Conservation (phyloP, 1,284 basidiomycete genomes). For the Cryptococcus floricola region DNA sequence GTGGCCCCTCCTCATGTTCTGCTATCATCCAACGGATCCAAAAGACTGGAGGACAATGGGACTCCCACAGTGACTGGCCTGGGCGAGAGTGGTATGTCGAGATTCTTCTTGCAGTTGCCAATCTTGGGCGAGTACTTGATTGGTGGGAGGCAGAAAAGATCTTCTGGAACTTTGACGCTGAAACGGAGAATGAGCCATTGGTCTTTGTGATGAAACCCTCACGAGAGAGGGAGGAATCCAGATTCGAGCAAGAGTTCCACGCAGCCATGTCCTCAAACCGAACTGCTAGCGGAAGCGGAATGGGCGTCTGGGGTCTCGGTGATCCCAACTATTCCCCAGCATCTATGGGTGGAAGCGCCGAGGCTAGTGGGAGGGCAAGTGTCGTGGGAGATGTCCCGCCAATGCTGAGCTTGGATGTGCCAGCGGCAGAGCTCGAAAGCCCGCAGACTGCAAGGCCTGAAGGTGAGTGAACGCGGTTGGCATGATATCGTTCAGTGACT, state of each 20-base stretch:
- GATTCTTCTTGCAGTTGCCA: constrained; percentile 91
- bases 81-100: constrained; percentile 98
- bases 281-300: too few species aligned
- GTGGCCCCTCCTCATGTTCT: constrained; percentile 78
- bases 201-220: constrained; percentile 81
- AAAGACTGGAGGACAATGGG: constrained; percentile 88
- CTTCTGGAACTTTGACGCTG: constrained; percentile 98
- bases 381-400: constrained; percentile 14
- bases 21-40: constrained; percentile 85
- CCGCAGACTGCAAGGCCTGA: constrained; percentile 11
- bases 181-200: constrained; percentile 70
- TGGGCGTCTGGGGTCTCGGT: constrained; percentile 1
- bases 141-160: constrained; percentile 99
- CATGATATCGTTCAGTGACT: background rate
- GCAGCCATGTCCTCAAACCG: constrained; percentile 5
- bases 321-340: constrained; percentile 16
- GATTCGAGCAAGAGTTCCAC: constrained; percentile 29
- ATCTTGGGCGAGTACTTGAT: constrained; percentile 90
- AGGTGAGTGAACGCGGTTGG: background rate
- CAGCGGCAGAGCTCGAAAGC: constrained; percentile 11
- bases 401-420: constrained; percentile 19
- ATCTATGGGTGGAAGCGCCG: background rate
- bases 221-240: constrained; percentile 25
- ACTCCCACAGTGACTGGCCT: constrained; percentile 96
- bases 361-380: background rate